A percentile compares a stretch with the other conserved stretches of the same genome.
Evolutionary conservation across 1,284 basidiomycete species (phyloP).

Genomic region (Rhodotorula sp.): DNA sequence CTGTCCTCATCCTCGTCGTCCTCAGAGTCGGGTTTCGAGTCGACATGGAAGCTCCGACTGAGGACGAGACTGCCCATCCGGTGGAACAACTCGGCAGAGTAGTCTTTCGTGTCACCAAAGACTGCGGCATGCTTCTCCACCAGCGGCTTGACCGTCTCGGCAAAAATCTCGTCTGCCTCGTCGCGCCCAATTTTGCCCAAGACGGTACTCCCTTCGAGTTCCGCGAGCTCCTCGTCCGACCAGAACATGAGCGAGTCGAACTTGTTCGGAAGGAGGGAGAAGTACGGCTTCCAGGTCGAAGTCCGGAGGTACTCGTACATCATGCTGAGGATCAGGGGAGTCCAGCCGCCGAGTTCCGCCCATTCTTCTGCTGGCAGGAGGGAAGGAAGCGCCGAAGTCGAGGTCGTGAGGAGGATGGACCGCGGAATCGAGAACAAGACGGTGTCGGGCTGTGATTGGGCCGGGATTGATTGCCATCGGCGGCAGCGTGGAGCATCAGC

Average conservation of each 20-base stretch:
- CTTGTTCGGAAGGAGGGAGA: constrained; percentile 57
- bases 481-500: too few species aligned
- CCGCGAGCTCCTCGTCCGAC: constrained; percentile 67
- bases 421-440: constrained; percentile 82
- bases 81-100: constrained; percentile 76
- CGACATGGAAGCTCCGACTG: constrained; percentile 80
- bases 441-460: constrained; percentile 59
- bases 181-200: constrained; percentile 83
- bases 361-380: constrained; percentile 63
- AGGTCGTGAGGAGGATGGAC: constrained; percentile 69
- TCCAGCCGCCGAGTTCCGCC: constrained; percentile 66
- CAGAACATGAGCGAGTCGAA: constrained; percentile 98
- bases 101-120: constrained; percentile 62
- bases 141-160: constrained; percentile 46
- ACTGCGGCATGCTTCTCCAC: constrained; percentile 67
- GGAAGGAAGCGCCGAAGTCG: constrained; percentile 65
- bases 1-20: constrained; percentile 48
- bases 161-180: constrained; percentile 76
- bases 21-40: constrained; percentile 48
- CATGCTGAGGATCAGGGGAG: constrained; percentile 83
- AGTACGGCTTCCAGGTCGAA: constrained; percentile 43
- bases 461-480: background rate
- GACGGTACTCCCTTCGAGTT: constrained; percentile 79
- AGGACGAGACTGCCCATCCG: constrained; percentile 90
- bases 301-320: constrained; percentile 75